Evolutionary conservation across 2,329 filamentous ascomycete species (phyloP), one percentile per base, ranked within the genome.

Genomic region (Paracamarosporium sp.): DNA sequence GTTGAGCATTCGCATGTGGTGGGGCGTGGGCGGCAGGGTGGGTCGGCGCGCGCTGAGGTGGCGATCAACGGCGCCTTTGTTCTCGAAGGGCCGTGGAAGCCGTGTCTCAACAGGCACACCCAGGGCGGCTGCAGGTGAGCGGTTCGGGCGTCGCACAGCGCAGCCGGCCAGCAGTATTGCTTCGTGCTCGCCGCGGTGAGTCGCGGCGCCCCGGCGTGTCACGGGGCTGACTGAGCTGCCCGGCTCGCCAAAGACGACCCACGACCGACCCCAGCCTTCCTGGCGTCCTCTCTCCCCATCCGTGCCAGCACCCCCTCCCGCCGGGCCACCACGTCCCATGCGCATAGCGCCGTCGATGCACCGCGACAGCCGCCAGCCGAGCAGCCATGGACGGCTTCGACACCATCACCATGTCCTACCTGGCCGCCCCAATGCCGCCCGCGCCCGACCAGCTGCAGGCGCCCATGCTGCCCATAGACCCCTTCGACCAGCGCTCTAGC

Each of bases 381-480:
- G 70, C 66, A 70, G 71, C 66, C 57, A 80, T 80, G 78, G 85
- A 86, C 69, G 81, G 83, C 73, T 87, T 84, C 76, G 85, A 87
- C 72, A 83, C 83, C 64, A 82, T 84, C 76, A 80, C 83, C 72
- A 86, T 88, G 85, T 83, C 84, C 67, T 88, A 87, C 68, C 76
- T 87, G 75, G 81, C 83, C 55, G 83, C 82, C 64, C 83, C 85
- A 62, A 79, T 87, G 71, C 81, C 82, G 54, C 81, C 82, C 52
- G 77, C 78, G 55, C 68, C 69, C 40, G 75, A 77, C 62, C 73
- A 75, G 54, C 62, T 77, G 55, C 59, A 69, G 11, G 75, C 80
- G 63, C 75, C 78, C 38, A 76, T 81, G 53, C 76, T 83, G 41
- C 79, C 81, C 30, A 78, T 86, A 64, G 85, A 88, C 59, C 74